Base-by-base conservation (phyloP, 768 basidiomycete genomes). In the Lyophyllum decastes region DNA sequence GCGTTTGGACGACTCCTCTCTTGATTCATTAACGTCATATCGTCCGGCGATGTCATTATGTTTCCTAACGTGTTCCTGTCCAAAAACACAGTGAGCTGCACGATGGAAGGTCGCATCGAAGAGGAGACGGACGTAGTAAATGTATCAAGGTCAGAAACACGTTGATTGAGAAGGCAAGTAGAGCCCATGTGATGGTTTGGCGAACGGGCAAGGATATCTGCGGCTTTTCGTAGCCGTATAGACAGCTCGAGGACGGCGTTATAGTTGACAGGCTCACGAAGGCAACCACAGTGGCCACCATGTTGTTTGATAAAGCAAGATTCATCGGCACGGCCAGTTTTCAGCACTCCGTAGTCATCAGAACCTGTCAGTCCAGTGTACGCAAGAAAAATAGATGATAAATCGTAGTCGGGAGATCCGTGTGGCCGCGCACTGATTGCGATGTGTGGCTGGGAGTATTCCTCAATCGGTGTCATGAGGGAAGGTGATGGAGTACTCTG, bases 241-340 rank as follows among this genome's bases (percentile, higher is more conserved):
- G 86, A 88, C n/a, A 89, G 73, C 62, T 89, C 86, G 11, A 88
- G 77, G 21, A 86, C 73, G n/a, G 78, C 79, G 54, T 73, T 82
- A 64, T 89, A 88, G 62, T 73, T 80, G 19, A 74, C 63, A 9
- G 76, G 63, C 58, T 88, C 86, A 52, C 78, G 74, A 25, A 88
- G 73, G 64, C 87, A 89, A 4, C 79, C 82, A 60, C 87, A 88
- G 51, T 84, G 80, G 16, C 73, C 73, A 14, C 57, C 61, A 27
- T 61, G 59, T 17, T 69, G 65, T 57, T 72, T 73, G n/a, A 67
- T 61, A 41, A 66, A 71, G 47, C 65, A 64, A n/a, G 59, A 41
- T 17, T 75, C 74, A 12, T 62, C 55, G 12, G 59, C 51, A 44
- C 56, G 57, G 30, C 49, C 52, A n/a, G 64, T 54, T 35, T 64